Conservation (phyloP, 192 early-diverging fungal species). For the Coemansia sp. region DNA sequence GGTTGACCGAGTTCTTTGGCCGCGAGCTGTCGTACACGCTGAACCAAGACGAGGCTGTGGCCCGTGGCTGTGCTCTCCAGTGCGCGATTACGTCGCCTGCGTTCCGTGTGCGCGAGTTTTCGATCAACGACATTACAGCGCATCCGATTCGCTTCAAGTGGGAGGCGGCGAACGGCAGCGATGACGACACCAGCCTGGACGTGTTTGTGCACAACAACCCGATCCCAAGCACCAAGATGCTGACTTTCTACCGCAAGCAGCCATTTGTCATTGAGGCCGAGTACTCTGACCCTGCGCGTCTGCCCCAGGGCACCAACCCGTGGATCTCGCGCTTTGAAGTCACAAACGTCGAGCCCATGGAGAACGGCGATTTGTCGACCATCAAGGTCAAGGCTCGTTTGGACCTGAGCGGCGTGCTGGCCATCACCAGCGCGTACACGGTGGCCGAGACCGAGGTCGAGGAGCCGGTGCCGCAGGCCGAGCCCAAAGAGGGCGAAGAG, state of each 20-base stretch:
- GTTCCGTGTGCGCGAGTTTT: slow-evolving; percentile 97
- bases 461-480: slow-evolving; percentile 63
- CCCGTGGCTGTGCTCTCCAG: slow-evolving; percentile 93
- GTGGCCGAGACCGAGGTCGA: slow-evolving; percentile 88
- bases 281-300: slow-evolving; percentile 67
- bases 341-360: slow-evolving; percentile 72
- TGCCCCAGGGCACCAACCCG: slow-evolving; percentile 76
- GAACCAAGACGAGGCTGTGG: slow-evolving; percentile 97
- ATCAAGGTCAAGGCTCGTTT: slow-evolving; percentile 92
- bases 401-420: slow-evolving; percentile 79
- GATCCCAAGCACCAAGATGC: slow-evolving; percentile 87
- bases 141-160: slow-evolving; percentile 91
- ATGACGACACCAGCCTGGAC: slow-evolving; percentile 67
- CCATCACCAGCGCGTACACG: slow-evolving; percentile 80
- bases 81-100: slow-evolving; percentile 96
- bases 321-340: slow-evolving; percentile 85
- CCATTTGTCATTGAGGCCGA: slow-evolving; percentile 80
- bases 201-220: slow-evolving; percentile 85
- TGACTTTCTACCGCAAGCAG: slow-evolving; percentile 88
- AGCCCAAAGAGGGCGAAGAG: slow-evolving; percentile 63
- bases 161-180: slow-evolving; percentile 61
- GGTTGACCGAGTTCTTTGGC: slow-evolving; percentile 84
- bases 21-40: slow-evolving; percentile 88
- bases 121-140: slow-evolving; percentile 83
- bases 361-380: slow-evolving; percentile 66